Evolutionary conservation across 148 eudicot genomes (phyloP), one percentile per base, ranked within the genome.

Genomic region (Euryodendron excelsum): DNA sequence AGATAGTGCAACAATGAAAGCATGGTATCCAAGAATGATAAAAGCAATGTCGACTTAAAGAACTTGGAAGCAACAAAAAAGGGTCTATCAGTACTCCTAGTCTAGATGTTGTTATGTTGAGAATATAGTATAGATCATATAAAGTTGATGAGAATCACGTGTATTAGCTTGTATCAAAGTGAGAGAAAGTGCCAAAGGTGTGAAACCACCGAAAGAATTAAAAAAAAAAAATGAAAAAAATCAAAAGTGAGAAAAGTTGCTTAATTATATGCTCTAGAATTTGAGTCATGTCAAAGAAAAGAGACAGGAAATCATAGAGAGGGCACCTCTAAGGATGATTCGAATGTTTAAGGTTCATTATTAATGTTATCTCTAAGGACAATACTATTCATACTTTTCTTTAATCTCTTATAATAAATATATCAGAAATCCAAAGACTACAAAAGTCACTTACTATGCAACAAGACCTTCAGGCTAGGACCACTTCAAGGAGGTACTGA

Each of bases 141-240:
- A 65, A 65, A 65, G 44, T 65, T 33, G 3, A 63, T 11, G 15
- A 63, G 68, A 30, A 31, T 63, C 68, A 14, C 68, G 0, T 63
- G 39, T 36, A 33, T 34, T 65, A 8, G 69, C n/a, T 36, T 65
- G 44, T 65, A 65, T 65, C 44, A 34, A 65, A 65, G 69, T 33
- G 25, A 34, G 45, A 34, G 12, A 65, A 65, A 65, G 69, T 36
- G 69, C 30, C 69, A 34, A 18, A 65, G 45, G 44, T 33, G 44
- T 36, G 9, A 33, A 25, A 65, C 69, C 45, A 65, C 69, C 69
- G 45, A 65, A 65, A 65, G 69, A 50, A 33, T 18, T 33, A n/a
- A 68, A n/a, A 39, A 39, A n/a, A 11, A 37, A 8, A 69, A 68
- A 2, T 27, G 2, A 69, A 33, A 39, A 34, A 65, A 65, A 65